A percentile compares a stretch with the other conserved stretches of the same genome.
These are phyloP conservation scores for Dryadomyces quercus-mongolicae DNA, from an alignment of 2,329 filamentous ascomycete genomes.

Conservation along the genomic window DNA sequence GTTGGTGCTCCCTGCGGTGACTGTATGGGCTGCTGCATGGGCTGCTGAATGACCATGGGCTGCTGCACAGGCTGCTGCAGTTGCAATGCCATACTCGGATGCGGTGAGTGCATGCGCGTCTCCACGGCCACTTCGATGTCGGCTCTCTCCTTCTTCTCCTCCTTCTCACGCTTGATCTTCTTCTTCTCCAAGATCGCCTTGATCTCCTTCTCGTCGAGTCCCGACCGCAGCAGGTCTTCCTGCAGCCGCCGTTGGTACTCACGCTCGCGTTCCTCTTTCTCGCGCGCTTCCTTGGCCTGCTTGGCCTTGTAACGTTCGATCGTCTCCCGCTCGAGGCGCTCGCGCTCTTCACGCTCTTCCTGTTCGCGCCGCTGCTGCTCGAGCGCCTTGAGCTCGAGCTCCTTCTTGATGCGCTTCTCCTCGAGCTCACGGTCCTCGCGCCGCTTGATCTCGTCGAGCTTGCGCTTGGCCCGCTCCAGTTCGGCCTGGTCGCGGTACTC, in stretches of 20 bases:
- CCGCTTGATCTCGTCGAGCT: slow-evolving; percentile 29
- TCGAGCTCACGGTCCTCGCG: slow-evolving; percentile 35
- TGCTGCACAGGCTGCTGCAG: not conserved
- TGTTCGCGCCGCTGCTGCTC: slow-evolving; percentile 31
- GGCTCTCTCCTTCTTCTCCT: slow-evolving; percentile 24
- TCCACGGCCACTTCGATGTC: slow-evolving; percentile 9
- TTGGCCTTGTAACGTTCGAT: slow-evolving; percentile 40
- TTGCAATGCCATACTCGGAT: too few species aligned
- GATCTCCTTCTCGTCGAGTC: slow-evolving; percentile 47
- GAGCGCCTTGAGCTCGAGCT: slow-evolving; percentile 36
- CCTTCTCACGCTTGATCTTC: slow-evolving; percentile 24
- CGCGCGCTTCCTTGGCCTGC: slow-evolving; percentile 34
- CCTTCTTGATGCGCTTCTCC: slow-evolving; percentile 38
- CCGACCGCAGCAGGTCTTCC: slow-evolving; percentile 45
- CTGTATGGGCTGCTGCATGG: not conserved
- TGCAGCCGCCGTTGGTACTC: slow-evolving; percentile 44
- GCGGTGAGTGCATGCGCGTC: not conserved
- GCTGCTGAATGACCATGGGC: not conserved
- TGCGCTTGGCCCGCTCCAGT: slow-evolving; percentile 32
- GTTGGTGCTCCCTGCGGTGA: slow-evolving; percentile 23
- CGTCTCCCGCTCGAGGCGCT: slow-evolving; percentile 36
- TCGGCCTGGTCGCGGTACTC: slow-evolving; percentile 38
- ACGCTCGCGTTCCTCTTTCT: slow-evolving; percentile 35
- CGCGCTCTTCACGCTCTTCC: slow-evolving; percentile 29
- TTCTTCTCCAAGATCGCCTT: slow-evolving; percentile 46